Percentiles rank a stretch among this genome's conserved stretches.
phyloP scores from a whole-genome alignment of 2,329 filamentous ascomycete species.

The Aspergillus aculeatus region DNA sequence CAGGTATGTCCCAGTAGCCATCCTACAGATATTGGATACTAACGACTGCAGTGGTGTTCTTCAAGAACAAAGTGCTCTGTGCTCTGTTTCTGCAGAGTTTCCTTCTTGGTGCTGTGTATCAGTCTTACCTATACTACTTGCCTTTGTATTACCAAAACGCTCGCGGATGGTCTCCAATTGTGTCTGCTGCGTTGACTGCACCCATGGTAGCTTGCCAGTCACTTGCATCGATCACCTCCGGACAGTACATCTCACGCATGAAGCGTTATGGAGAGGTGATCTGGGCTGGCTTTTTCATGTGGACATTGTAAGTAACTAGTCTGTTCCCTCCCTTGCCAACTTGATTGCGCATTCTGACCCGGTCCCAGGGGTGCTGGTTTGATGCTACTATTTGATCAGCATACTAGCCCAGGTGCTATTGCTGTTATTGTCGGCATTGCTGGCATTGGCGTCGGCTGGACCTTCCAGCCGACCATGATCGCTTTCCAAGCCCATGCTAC shows the following conservation, averaged over 20 bases:
- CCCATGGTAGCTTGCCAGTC: constrained; percentile 52
- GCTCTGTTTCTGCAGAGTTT: constrained; percentile 60
- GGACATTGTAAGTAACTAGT: constrained; percentile 44
- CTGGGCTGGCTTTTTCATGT: constrained; percentile 47
- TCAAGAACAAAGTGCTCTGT: constrained; percentile 53
- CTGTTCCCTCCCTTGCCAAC: background rate
- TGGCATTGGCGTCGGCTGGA: constrained; percentile 55
- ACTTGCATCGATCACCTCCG: constrained; percentile 42
- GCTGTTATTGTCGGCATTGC: constrained; percentile 52
- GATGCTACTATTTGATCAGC: constrained; percentile 49
- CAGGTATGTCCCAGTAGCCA: constrained; percentile 30
- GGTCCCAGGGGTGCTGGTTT: constrained; percentile 50
- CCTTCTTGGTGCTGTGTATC: constrained; percentile 60
- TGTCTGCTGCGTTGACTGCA: constrained; percentile 53
- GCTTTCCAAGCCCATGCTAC: constrained; percentile 59
- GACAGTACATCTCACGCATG: constrained; percentile 57
- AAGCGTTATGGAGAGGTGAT: constrained; percentile 62
- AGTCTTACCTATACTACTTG: constrained; percentile 60
- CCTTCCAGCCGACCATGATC: constrained; percentile 55
- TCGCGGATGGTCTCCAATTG: constrained; percentile 44
- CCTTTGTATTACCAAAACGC: constrained; percentile 64
- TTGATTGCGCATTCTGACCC: background rate
- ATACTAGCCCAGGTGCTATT: constrained; percentile 50
- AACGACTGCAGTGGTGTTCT: constrained; percentile 45
- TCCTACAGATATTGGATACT: background rate